Evolutionary conservation across 805 yeast genomes (phyloP).

Genomic region (Naumovozyma baii): DNA sequence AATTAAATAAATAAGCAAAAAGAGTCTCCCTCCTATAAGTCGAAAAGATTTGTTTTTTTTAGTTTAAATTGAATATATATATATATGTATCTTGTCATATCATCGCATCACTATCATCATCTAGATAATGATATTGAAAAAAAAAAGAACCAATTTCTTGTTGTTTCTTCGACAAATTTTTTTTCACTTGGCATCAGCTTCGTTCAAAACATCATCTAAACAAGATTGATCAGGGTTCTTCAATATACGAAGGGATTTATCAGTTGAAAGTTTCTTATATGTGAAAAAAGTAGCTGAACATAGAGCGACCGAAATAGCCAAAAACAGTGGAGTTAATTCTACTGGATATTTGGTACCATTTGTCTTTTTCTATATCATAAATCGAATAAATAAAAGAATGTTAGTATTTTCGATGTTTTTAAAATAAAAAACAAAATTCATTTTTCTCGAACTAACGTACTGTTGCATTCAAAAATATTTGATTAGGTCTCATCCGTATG

Average conservation of each 20-base stretch:
- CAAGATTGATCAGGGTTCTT: conserved; percentile 35
- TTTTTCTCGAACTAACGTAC: conserved; percentile 31
- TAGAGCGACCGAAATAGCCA: conserved; percentile 46
- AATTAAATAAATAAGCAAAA: too few relatives aligned
- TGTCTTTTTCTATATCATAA: conserved; percentile 27
- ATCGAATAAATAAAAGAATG: too few relatives aligned
- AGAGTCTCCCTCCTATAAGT: too few relatives aligned
- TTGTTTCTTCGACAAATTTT: too few relatives aligned
- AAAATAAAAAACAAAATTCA: too few relatives aligned
- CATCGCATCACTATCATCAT: too few relatives aligned
- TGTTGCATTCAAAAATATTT: conserved; percentile 38
- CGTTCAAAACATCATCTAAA: conserved; percentile 21
- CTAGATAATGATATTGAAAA: too few relatives aligned
- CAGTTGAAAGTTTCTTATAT: conserved; percentile 42
- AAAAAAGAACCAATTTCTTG: too few relatives aligned
- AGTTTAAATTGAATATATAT: too few relatives aligned
- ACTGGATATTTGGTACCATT: conserved; percentile 37
- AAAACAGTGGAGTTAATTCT: conserved; percentile 49
- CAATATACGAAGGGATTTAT: conserved; percentile 40
- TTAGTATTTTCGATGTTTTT: not conserved
- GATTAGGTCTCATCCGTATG: conserved; percentile 40
- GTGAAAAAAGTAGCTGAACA: conserved; percentile 43
- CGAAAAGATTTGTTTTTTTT: too few relatives aligned
- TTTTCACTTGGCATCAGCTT: conserved; percentile 4
- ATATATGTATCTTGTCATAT: too few relatives aligned